A percentile compares a stretch with the other conserved stretches of the same genome.
Evolutionary conservation across 2,329 filamentous ascomycete genomes (phyloP).

Genomic region (Venturia oleaginea): DNA sequence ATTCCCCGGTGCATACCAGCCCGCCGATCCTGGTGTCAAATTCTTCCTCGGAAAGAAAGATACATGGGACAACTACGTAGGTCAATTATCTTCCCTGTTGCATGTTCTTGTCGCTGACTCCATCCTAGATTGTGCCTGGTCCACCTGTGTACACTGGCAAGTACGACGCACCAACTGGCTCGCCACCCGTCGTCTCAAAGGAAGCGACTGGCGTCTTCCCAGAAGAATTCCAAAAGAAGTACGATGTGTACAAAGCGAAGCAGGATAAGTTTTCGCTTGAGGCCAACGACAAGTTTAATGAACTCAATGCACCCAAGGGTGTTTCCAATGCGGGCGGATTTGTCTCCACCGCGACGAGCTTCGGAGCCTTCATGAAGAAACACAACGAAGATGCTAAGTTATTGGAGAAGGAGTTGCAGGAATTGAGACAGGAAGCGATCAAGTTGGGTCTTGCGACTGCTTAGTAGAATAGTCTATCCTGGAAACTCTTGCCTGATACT

Average conservation of each 20-base stretch:
- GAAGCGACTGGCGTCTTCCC: constrained; percentile 9
- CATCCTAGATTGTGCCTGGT: neutral
- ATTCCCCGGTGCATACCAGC: constrained; percentile 12
- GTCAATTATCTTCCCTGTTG: neutral
- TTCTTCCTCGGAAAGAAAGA: constrained; percentile 5
- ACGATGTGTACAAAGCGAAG: constrained; percentile 7
- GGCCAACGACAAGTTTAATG: constrained; percentile 5
- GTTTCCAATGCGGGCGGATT: neutral
- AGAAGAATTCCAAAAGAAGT: constrained; percentile 7
- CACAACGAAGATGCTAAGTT: neutral
- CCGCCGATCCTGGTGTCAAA: constrained; percentile 2
- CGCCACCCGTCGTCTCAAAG: neutral
- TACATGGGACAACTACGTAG: neutral
- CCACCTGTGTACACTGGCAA: constrained; percentile 7
- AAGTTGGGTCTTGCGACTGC: neutral
- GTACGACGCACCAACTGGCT: constrained; percentile 4
- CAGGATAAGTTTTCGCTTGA: neutral
- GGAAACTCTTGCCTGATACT: too few species aligned
- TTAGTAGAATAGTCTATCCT: too few species aligned
- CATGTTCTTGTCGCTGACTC: neutral
- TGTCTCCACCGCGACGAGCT: neutral
- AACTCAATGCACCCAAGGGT: neutral
- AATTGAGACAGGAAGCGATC: neutral
- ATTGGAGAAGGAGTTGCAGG: constrained; percentile 4
- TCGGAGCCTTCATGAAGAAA: neutral